Evolutionary conservation across 106 monocot species (phyloP).

Genomic region (Xerophyta viscosa): DNA sequence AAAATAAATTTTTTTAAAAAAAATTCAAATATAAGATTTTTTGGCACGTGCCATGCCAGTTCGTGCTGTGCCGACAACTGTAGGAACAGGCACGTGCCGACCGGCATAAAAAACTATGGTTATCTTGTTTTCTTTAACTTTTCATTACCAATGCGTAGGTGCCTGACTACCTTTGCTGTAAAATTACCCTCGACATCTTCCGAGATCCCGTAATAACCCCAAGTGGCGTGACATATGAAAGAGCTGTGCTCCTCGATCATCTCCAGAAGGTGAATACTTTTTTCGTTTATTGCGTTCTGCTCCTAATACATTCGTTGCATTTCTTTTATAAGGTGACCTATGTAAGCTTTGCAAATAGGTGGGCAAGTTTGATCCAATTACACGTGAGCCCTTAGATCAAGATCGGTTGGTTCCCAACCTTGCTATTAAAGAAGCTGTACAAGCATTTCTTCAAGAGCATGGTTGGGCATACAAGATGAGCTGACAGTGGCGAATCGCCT

Average conservation of each 20-base stretch:
- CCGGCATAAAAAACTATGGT: no score
- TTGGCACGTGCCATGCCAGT: no score
- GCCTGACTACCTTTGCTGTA: slow-evolving; percentile 83
- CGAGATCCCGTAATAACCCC: slow-evolving; percentile 89
- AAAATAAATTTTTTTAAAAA: no score
- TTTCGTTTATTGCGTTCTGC: neutral
- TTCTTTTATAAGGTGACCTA: neutral
- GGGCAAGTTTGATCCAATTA: slow-evolving; percentile 30
- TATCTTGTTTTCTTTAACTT: no score
- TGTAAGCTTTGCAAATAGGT: slow-evolving; percentile 13
- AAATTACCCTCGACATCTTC: slow-evolving; percentile 72
- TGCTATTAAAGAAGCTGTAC: slow-evolving; percentile 37
- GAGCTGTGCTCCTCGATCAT: slow-evolving; percentile 66
- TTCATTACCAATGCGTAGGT: no score
- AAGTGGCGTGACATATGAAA: slow-evolving; percentile 85
- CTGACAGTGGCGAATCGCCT: no score
- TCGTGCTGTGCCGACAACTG: no score
- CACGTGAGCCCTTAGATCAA: slow-evolving; percentile 19
- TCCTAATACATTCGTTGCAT: neutral
- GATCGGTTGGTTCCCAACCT: slow-evolving; percentile 29
- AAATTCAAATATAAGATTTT: no score
- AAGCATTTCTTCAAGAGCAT: slow-evolving; percentile 24
- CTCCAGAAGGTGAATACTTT: slow-evolving; percentile 44
- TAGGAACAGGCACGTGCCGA: no score
- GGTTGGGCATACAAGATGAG: slow-evolving; percentile 28